Evolutionary conservation across 208 protist species (phyloP).

Genomic region (Trypanosoma boissoni): DNA sequence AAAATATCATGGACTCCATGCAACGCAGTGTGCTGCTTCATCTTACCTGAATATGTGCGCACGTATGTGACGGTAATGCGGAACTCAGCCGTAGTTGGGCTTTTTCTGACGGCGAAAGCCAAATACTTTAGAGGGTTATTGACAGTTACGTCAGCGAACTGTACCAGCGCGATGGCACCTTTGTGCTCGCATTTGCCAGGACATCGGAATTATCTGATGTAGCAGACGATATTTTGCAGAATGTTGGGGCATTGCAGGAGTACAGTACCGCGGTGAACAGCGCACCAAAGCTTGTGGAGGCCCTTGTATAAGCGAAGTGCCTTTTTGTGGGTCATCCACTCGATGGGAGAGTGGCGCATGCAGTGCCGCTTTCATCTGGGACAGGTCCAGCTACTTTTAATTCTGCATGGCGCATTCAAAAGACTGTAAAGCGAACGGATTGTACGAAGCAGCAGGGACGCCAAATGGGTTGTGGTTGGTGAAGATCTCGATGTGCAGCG

Average conservation of each 20-base stretch:
- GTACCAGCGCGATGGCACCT: neutral
- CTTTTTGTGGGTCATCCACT: slow-evolving; percentile 4
- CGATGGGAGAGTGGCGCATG: slow-evolving; percentile 1
- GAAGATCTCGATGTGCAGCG: slow-evolving; percentile 9
- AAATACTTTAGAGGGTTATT: neutral
- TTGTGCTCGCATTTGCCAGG: slow-evolving; percentile 7
- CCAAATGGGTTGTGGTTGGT: slow-evolving; percentile 5
- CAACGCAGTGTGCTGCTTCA: neutral
- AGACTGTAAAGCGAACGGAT: neutral
- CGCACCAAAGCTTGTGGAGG: neutral
- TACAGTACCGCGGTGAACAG: neutral
- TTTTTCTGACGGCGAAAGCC: neutral
- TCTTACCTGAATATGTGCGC: neutral
- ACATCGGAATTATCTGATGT: too few species aligned
- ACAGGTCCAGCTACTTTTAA: slow-evolving; percentile 3
- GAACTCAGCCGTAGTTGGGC: neutral
- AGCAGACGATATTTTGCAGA: neutral
- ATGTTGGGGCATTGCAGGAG: neutral
- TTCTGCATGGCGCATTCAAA: neutral
- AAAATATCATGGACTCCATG: too few species aligned
- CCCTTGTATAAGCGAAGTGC: neutral
- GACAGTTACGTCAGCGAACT: slow-evolving; percentile 1
- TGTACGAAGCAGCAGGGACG: neutral
- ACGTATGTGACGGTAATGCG: neutral
- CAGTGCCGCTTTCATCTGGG: neutral